A percentile compares a stretch with the other conserved stretches of the same genome.
These are phyloP conservation scores for Solanum peruvianum DNA, from an alignment of 257 asterid genomes.

Conservation along the genomic window DNA sequence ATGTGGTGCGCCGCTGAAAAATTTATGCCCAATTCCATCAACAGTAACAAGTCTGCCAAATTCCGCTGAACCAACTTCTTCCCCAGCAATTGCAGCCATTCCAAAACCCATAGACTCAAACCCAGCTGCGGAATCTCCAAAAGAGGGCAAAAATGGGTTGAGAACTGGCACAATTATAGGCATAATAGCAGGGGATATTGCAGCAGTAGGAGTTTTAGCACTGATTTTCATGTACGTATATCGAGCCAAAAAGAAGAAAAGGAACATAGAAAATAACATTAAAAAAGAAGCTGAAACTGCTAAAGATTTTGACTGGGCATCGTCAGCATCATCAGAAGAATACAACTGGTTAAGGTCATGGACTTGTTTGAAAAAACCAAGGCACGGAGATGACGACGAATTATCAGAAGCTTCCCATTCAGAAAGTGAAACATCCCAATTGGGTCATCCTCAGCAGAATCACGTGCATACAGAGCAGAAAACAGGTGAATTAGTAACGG, in stretches of 20 bases:
- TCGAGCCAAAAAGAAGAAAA: conserved; percentile 35
- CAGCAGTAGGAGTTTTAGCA: conserved; percentile 46
- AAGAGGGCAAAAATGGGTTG: conserved; percentile 14
- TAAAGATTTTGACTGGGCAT: conserved; percentile 75
- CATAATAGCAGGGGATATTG: conserved; percentile 58
- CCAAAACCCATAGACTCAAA: conserved; percentile 48
- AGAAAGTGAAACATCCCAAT: conserved; percentile 12
- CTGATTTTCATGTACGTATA: conserved; percentile 29
- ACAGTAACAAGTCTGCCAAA: conserved; percentile 31
- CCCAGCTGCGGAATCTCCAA: conserved; percentile 21
- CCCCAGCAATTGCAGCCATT: conserved; percentile 87
- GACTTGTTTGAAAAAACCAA: conserved; percentile 52
- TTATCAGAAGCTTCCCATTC: conserved; percentile 38
- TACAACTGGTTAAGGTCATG: conserved; percentile 63
- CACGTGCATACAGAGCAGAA: conserved; percentile 28
- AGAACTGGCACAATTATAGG: conserved; percentile 49
- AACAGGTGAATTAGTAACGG: conserved; percentile 64
- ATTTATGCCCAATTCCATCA: conserved; percentile 51
- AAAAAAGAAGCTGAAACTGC: conserved; percentile 37
- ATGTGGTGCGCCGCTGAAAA: conserved; percentile 57
- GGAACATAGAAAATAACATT: conserved; percentile 4
- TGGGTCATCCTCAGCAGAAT: conserved; percentile 1
- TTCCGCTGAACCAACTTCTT: conserved; percentile 42
- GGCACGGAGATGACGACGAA: conserved; percentile 20
- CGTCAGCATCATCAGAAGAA: conserved; percentile 43